These are phyloP conservation scores for Talaromyces wortmannii DNA, from an alignment of 495 filamentous ascomycete species.

Conservation along the genomic window DNA sequence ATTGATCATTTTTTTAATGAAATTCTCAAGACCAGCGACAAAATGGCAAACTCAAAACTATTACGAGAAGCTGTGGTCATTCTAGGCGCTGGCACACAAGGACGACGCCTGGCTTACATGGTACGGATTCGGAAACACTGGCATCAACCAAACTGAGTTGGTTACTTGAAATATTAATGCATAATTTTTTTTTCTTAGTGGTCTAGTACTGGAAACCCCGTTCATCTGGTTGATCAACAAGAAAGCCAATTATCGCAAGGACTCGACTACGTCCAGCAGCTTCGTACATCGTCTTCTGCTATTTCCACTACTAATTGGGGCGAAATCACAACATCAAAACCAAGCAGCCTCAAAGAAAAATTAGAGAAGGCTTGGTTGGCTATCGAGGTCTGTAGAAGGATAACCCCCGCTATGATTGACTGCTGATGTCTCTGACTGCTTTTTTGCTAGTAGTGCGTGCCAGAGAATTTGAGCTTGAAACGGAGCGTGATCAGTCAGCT, in stretches of 20 bases:
- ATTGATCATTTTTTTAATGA: too few relatives aligned
- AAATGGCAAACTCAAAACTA: constrained; percentile 3
- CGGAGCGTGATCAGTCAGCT: constrained; percentile 19
- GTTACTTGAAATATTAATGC: background rate
- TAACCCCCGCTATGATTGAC: background rate
- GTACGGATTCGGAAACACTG: constrained; percentile 10
- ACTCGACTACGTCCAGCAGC: constrained; percentile 13
- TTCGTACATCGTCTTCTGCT: constrained; percentile 9
- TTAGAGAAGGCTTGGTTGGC: constrained; percentile 24
- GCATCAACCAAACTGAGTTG: background rate
- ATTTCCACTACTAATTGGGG: constrained; percentile 8
- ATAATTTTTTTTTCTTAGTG: constrained; percentile 14
- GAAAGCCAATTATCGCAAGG: constrained; percentile 16
- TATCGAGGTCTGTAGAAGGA: constrained; percentile 20
- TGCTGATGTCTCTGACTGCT: background rate
- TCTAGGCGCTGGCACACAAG: constrained; percentile 32
- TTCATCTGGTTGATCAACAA: constrained; percentile 21
- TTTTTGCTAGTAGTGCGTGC: constrained; percentile 19
- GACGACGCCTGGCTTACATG: constrained; percentile 30
- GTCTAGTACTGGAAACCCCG: constrained; percentile 24
- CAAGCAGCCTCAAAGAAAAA: constrained; percentile 6
- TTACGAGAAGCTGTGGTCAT: constrained; percentile 7
- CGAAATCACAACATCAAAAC: constrained; percentile 9
- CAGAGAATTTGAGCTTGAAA: constrained; percentile 23
- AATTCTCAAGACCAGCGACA: too few relatives aligned